Conservation (phyloP, 2,329 filamentous ascomycete genomes). For the Fusarium guadeloupense region DNA sequence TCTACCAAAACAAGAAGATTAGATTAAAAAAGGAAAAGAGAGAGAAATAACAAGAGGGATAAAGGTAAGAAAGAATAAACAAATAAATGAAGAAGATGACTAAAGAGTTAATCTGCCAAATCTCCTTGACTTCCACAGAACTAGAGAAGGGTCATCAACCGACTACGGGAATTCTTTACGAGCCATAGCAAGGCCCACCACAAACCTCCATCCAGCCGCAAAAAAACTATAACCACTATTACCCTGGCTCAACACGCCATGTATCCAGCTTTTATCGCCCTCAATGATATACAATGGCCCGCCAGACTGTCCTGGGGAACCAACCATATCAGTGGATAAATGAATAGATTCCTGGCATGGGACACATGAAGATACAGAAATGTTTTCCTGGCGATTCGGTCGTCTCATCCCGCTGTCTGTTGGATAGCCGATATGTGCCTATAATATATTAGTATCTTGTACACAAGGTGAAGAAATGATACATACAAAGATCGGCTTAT, state of each 20-base stretch:
- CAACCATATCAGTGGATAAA: conserved; percentile 6
- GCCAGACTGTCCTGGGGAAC: conserved; percentile 2
- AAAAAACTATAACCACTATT: not conserved
- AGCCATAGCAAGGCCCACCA: not conserved
- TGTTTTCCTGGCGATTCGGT: not conserved
- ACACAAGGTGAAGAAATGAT: accelerated
- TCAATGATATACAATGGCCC: conserved; percentile 7
- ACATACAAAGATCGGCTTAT: conserved; percentile 7
- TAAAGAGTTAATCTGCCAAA: too few species aligned
- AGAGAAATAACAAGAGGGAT: too few species aligned
- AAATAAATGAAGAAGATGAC: too few species aligned
- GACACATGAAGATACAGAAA: too few species aligned
- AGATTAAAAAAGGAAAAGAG: too few species aligned
- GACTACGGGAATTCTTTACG: conserved; percentile 1
- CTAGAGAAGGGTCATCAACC: too few species aligned
- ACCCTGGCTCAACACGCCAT: not conserved
- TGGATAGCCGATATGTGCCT: conserved; percentile 17
- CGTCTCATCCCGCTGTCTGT: not conserved
- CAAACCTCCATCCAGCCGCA: not conserved
- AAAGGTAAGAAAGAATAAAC: too few species aligned
- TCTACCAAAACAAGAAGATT: too few species aligned
- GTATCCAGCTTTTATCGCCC: not conserved
- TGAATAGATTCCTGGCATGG: not conserved
- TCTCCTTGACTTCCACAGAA: too few species aligned
- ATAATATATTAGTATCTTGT: not conserved